Conservation (phyloP, 768 basidiomycete genomes). For the Dacryopinax spathularia region DNA sequence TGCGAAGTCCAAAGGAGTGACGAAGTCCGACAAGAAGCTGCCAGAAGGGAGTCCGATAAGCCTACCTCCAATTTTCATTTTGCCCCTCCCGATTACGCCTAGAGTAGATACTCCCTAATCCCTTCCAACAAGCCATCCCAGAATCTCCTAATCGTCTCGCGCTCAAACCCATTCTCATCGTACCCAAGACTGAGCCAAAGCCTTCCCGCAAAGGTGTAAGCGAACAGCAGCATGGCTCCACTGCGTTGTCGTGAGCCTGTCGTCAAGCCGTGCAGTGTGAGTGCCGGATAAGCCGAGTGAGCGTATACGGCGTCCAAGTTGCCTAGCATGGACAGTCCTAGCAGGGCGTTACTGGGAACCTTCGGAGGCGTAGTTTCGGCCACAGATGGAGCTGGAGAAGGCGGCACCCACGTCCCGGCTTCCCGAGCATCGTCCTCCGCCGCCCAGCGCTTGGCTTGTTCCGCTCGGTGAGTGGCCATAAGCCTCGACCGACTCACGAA, state of each 20-base stretch:
- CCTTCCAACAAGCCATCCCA: conserved; percentile 46
- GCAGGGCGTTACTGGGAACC: conserved; percentile 46
- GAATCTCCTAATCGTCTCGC: conserved; percentile 44
- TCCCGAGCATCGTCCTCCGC: conserved; percentile 51
- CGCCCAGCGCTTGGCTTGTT: conserved; percentile 51
- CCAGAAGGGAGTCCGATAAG: no score
- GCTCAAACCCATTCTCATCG: conserved; percentile 61
- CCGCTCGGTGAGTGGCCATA: conserved; percentile 52
- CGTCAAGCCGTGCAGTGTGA: conserved; percentile 58
- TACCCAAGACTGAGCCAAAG: conserved; percentile 71
- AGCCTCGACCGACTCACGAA: conserved; percentile 43
- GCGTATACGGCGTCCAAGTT: conserved; percentile 73
- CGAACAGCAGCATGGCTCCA: conserved; percentile 70
- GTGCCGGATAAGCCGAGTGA: conserved; percentile 37
- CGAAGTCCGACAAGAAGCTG: no score
- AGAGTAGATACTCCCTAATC: conserved; percentile 44
- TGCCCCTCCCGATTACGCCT: neutral
- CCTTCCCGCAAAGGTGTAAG: conserved; percentile 58
- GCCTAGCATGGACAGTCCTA: conserved; percentile 71
- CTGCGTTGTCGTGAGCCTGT: conserved; percentile 71
- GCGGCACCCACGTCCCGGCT: conserved; percentile 3
- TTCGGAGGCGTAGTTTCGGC: conserved; percentile 19
- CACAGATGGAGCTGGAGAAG: neutral
- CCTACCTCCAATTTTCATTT: no score
- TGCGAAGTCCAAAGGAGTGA: no score